Evolutionary conservation across 1,284 basidiomycete species (phyloP), one percentile per base, ranked within the genome.

Genomic region (Cryptococcus sp.): DNA sequence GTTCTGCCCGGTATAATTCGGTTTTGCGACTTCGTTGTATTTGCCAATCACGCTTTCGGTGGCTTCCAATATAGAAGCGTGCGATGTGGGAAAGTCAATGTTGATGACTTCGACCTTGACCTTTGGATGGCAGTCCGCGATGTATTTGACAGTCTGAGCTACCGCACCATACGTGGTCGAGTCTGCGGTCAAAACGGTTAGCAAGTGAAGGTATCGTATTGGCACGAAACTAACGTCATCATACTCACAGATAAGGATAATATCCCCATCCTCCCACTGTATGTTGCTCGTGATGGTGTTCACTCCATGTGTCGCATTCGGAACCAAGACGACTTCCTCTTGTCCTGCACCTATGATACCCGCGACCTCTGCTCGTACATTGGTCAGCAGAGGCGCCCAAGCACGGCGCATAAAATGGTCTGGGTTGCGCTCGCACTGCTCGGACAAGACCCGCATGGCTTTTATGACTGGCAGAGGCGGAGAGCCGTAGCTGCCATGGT

Each of bases 401-500:
- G 74, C 70, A 38, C 84, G 60, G 5, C 84, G 82, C 47, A 85
- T 80, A 74, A 88, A 90, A 20, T 76, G 75, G 73, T 91, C 89
- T 0, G 88, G 86, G 58, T 83, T 84, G 1, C 76, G 66, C 70
- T 91, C 89, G 23, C 83, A 78, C 62, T 83, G 69, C 15, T 80
- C 74, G 0, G 78, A 75, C 10, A 87, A 68, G 25, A 80, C 74
- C 31, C 82, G 76, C 66, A 81, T 82, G 20, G 82, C 82, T 38
- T 81, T 80, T 19, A 83, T 71, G 16, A 91, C 87, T 7, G 86
- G 84, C 1, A 78, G 74, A 0, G 89, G 88, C 0, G 84, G 74
- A 1, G 88, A 84, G 3, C 89, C 89, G 64, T 86, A 90, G 0
- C 87, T 86, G 4, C 87, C 88, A 57, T 87, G 78, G 65, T 89